A percentile compares a stretch with the other conserved stretches of the same genome.
These are phyloP conservation scores for Lachancea waltii DNA, from an alignment of 805 yeast genomes.

Conservation along the genomic window DNA sequence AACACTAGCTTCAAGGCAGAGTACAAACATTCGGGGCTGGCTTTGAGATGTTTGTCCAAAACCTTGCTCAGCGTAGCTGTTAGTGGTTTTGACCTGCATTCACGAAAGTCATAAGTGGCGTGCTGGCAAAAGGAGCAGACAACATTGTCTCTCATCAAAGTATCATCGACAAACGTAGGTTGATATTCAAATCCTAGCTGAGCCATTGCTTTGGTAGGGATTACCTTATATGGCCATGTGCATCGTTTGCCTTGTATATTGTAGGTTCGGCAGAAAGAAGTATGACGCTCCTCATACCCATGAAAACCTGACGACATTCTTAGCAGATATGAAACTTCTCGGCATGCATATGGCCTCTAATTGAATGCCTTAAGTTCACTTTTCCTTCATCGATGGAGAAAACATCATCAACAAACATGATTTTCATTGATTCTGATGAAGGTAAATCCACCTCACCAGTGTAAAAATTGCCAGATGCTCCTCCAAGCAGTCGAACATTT, in stretches of 20 bases:
- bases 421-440: too few species aligned
- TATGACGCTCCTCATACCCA: slow-evolving; percentile 12
- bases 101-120: slow-evolving; percentile 16
- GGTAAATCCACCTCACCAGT: background rate
- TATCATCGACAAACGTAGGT: slow-evolving; percentile 15
- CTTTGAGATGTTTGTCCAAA: slow-evolving; percentile 17
- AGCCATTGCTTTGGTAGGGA: slow-evolving; percentile 26
- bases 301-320: slow-evolving; percentile 3
- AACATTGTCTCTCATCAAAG: slow-evolving; percentile 19
- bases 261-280: slow-evolving; percentile 14
- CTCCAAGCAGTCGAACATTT: background rate
- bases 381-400: background rate
- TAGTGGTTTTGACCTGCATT: slow-evolving; percentile 23
- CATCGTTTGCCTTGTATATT: slow-evolving; percentile 18
- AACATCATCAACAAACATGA: background rate
- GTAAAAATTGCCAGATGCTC: background rate
- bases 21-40: slow-evolving; percentile 8
- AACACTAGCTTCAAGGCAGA: slow-evolving; percentile 1
- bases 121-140: slow-evolving; percentile 22
- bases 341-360: too few species aligned
- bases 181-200: slow-evolving; percentile 24
- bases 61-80: slow-evolving; percentile 23
- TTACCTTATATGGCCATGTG: slow-evolving; percentile 29
- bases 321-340: background rate
- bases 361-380: too few species aligned